Conservation (phyloP, 345 rosid species). For the Populus tremula region DNA sequence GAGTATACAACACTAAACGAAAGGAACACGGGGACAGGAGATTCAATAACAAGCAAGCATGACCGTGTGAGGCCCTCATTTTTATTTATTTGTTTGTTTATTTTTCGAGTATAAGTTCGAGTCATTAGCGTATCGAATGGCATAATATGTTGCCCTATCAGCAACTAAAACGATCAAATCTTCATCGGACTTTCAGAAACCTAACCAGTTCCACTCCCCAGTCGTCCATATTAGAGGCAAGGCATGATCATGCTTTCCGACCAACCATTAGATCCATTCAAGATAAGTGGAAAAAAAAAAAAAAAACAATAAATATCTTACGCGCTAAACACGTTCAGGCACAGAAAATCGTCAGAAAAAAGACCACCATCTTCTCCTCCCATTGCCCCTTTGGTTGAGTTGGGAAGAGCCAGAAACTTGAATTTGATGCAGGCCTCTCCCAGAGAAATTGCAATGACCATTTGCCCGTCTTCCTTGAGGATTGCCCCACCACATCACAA, state of each 20-base stretch:
- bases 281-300: too few species aligned
- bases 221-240: too few species aligned
- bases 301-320: background rate
- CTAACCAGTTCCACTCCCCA: too few species aligned
- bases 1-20: background rate
- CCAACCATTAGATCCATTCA: too few species aligned
- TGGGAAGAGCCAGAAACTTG: conserved; percentile 15
- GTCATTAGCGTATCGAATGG: background rate
- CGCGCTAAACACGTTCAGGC: background rate
- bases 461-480: conserved; percentile 43
- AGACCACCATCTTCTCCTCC: conserved; percentile 82
- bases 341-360: conserved; percentile 21
- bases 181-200: background rate
- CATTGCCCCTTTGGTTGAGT: conserved; percentile 45
- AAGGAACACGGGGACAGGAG: background rate
- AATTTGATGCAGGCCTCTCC: conserved; percentile 23
- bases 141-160: background rate
- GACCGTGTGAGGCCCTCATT: background rate
- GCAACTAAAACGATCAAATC: background rate
- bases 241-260: too few species aligned
- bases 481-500: conserved; percentile 65
- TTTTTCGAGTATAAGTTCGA: background rate
- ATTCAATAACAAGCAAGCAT: background rate
- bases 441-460: conserved; percentile 18
- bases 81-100: too few species aligned